These are phyloP conservation scores for Colletotrichum sp. DNA, from an alignment of 2,329 filamentous ascomycete genomes.

Conservation along the genomic window DNA sequence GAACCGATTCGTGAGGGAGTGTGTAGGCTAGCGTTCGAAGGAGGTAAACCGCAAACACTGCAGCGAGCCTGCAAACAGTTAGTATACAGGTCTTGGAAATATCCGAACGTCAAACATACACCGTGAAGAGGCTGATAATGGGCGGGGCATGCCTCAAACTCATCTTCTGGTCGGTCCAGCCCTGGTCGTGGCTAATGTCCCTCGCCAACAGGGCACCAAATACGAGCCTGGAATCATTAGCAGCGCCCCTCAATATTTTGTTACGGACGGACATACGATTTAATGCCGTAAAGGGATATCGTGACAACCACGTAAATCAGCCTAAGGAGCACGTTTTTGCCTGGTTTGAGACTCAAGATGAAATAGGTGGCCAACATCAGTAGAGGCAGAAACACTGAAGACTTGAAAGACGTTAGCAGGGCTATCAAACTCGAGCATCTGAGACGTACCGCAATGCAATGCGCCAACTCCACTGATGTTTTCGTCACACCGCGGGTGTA, in stretches of 20 bases:
- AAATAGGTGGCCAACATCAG: not conserved
- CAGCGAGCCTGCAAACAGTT: not conserved
- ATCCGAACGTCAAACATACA: not conserved
- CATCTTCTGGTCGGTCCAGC: not conserved
- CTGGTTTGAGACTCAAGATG: not conserved
- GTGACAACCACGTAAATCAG: not conserved
- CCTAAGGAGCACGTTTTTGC: not conserved
- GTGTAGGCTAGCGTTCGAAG: not conserved
- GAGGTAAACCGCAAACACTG: not conserved
- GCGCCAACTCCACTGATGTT: not conserved
- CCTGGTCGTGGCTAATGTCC: not conserved
- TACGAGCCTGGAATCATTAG: not conserved
- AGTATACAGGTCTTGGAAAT: not conserved
- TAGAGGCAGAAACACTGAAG: not conserved
- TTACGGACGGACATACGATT: not conserved
- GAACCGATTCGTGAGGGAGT: not conserved
- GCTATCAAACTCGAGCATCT: accelerated
- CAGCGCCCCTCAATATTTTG: not conserved
- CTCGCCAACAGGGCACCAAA: not conserved
- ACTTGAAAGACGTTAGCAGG: not conserved
- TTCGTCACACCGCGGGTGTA: not conserved
- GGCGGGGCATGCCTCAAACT: not conserved
- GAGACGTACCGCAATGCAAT: not conserved
- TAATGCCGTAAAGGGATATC: not conserved
- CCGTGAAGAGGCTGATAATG: not conserved